Conservation (phyloP, 768 basidiomycete genomes). For the Stropharia rugosoannulata region DNA sequence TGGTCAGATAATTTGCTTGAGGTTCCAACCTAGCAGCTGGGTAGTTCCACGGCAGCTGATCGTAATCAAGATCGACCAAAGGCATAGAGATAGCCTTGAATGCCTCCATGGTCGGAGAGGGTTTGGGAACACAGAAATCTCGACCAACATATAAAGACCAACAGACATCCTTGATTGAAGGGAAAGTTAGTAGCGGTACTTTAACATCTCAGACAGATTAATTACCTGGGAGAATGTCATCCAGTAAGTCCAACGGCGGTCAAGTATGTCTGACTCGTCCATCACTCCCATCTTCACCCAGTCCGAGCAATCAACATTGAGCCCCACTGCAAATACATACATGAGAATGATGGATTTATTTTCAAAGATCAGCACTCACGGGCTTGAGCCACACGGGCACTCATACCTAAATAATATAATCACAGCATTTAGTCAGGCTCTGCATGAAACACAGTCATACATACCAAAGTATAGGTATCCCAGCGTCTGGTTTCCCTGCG, state of each 20-base stretch:
- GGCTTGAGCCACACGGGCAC: constrained; percentile 56
- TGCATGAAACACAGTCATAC: constrained; percentile 12
- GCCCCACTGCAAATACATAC: constrained; percentile 41
- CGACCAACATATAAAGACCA: constrained; percentile 70
- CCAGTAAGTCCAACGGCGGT: constrained; percentile 63
- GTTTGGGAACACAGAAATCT: constrained; percentile 48
- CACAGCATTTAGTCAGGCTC: constrained; percentile 3
- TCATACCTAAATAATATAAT: constrained; percentile 42
- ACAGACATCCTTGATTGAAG: constrained; percentile 49
- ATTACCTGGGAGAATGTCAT: constrained; percentile 53
- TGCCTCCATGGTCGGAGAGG: constrained; percentile 17
- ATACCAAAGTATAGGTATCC: constrained; percentile 48
- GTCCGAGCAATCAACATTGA: constrained; percentile 54
- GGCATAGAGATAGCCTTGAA: constrained; percentile 41
- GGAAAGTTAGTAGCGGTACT: not conserved
- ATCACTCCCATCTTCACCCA: constrained; percentile 56
- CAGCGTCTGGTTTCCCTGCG: constrained; percentile 45
- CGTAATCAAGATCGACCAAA: constrained; percentile 47
- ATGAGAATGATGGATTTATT: not conserved
- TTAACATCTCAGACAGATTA: not conserved
- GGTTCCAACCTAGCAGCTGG: constrained; percentile 36
- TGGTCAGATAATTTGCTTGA: constrained; percentile 42
- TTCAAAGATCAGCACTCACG: constrained; percentile 35
- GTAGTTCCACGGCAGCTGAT: constrained; percentile 46
- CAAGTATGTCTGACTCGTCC: constrained; percentile 48